Evolutionary conservation across 1,284 basidiomycete genomes (phyloP).

Genomic region (Boletus semigastroideus): DNA sequence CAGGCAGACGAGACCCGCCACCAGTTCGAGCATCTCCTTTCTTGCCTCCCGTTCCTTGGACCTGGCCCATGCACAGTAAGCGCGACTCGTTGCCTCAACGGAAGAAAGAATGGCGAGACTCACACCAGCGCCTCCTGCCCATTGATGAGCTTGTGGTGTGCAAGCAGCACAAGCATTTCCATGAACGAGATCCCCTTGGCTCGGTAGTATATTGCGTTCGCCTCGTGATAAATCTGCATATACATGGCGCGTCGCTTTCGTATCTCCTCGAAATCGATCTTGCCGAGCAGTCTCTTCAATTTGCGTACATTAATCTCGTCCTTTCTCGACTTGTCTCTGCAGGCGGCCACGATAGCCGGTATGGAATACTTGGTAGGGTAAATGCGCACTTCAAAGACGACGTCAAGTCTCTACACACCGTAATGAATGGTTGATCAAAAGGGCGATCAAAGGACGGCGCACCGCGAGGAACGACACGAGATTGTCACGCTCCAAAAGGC

Average conservation of each 20-base stretch:
- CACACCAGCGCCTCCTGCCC: constrained; percentile 87
- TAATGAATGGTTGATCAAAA: background rate
- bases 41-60: constrained; percentile 79
- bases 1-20: constrained; percentile 80
- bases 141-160: constrained; percentile 91
- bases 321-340: constrained; percentile 31
- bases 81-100: background rate
- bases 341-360: constrained; percentile 54
- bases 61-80: constrained; percentile 40
- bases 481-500: constrained; percentile 71
- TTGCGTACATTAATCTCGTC: constrained; percentile 65
- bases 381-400: constrained; percentile 83
- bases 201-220: constrained; percentile 62
- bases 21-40: constrained; percentile 74
- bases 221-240: constrained; percentile 82
- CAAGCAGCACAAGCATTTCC: constrained; percentile 85
- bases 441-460: constrained; percentile 32
- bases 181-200: constrained; percentile 89
- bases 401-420: constrained; percentile 61
- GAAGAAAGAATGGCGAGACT: constrained; percentile 27
- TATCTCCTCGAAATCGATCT: constrained; percentile 65
- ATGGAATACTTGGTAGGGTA: constrained; percentile 73
- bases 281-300: constrained; percentile 56
- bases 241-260: constrained; percentile 69
- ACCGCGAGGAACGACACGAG: constrained; percentile 85